Evolutionary conservation across 305 asterid genomes (phyloP), one percentile per base, ranked within the genome.

Genomic region (Withania somnifera): DNA sequence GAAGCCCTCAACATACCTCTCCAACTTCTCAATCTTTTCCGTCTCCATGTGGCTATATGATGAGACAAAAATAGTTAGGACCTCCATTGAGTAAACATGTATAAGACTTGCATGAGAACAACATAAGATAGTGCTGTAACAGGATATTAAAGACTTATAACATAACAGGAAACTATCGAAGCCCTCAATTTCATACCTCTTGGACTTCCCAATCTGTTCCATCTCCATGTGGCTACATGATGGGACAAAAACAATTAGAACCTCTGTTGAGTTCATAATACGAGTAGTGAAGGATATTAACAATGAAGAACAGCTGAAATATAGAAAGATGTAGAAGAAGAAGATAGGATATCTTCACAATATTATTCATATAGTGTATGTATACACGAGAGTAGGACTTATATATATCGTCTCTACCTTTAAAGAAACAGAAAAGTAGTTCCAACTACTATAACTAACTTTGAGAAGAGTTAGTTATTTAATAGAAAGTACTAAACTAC

Each of bases 11-110:
- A 26, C 40, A 82, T 54, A 63, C 11, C 54, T 75, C 34, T 17
- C 24, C 19, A 88, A 90, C 84, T 90, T 91, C 76, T 90, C 93
- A 19, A 66, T 61, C 38, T 87, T 84, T 64, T 89, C 93, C 84
- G 78, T 77, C 84, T 86, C 88, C 88, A 91, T 83, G 69, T 78
- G 60, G 82, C 97, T 91, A 82, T 52, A 82, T 40, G 50, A 88
- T 57, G 77, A 28, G 63, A 80, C 53, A 47, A 84, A 83, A 24
- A 24, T 20, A 24, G n/a, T 30, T 61, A 61, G 69, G 22, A 28
- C 20, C 20, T 24, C 11, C 14, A 10, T 10, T 58, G 51, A 36
- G 8, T 34, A 67, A 20, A 67, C 52, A 67, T 67, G 53, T 38
- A 10, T 30, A 38, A 36, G 77, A 67, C 28, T 5, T 67, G 52